These are phyloP conservation scores for Chlorella sp. DNA, from an alignment of 139 green algal species.

Conservation along the genomic window DNA sequence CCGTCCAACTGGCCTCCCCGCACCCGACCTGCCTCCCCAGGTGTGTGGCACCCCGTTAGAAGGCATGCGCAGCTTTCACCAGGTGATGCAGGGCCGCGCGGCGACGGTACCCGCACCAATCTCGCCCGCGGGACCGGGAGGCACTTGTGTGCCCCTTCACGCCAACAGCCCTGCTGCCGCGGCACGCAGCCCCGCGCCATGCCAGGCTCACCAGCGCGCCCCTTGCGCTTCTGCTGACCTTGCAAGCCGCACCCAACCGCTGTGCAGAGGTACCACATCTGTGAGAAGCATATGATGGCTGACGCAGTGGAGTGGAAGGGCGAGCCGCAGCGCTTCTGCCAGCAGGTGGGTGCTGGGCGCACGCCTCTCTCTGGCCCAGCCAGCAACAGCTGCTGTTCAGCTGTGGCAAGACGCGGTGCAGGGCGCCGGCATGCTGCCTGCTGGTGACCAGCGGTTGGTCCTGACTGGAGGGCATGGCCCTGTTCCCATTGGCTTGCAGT, in stretches of 20 bases:
- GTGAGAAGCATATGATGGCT: not conserved
- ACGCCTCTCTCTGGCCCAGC: too few relatives aligned
- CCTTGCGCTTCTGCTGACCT: not conserved
- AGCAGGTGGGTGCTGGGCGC: too few relatives aligned
- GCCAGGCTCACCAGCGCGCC: not conserved
- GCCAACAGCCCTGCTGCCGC: not conserved
- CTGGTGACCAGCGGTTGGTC: too few relatives aligned
- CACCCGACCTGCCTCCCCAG: too few relatives aligned
- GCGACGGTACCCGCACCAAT: not conserved
- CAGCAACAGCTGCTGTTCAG: too few relatives aligned
- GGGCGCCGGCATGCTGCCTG: too few relatives aligned
- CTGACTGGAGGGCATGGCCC: too few relatives aligned
- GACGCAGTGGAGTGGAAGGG: not conserved
- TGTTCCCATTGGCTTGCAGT: too few relatives aligned
- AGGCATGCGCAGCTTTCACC: not conserved
- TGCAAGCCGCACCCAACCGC: not conserved
- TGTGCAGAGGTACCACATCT: constrained; percentile 14
- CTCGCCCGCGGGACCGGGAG: not conserved
- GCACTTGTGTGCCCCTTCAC: not conserved
- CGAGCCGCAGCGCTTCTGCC: not conserved
- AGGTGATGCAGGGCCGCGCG: not conserved
- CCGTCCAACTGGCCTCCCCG: too few relatives aligned
- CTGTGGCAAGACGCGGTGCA: too few relatives aligned
- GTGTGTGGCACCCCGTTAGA: not conserved
- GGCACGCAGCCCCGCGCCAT: too few relatives aligned